Evolutionary conservation across 352 stramenopile species (phyloP).

Genomic region (Pythium monospermum): DNA sequence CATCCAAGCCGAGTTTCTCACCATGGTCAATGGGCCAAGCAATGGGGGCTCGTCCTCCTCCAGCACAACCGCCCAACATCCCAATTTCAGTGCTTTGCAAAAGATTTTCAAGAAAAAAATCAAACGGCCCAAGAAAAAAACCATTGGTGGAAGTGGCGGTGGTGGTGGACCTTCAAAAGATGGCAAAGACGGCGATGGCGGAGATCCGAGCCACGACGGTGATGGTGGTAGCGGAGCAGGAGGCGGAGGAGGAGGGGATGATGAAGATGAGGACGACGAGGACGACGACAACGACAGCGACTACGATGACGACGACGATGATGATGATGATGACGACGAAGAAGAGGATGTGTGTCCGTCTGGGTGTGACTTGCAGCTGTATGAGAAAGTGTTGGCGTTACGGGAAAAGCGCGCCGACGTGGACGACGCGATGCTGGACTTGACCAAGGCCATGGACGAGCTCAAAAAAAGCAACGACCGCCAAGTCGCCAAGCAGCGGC

Average conservation of each 20-base stretch:
- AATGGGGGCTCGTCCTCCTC: constrained; percentile 29
- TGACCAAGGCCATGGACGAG: constrained; percentile 86
- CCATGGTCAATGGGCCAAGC: constrained; percentile 53
- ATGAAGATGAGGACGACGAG: constrained; percentile 71
- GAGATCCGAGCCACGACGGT: constrained; percentile 38
- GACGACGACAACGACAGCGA: constrained; percentile 68
- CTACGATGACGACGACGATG: constrained; percentile 81
- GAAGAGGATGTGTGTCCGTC: constrained; percentile 89
- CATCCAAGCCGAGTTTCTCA: constrained; percentile 66
- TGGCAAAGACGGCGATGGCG: constrained; percentile 20
- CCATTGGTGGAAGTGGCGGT: constrained; percentile 11
- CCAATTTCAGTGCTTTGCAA: constrained; percentile 64
- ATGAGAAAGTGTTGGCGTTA: constrained; percentile 90
- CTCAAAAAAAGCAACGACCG: constrained; percentile 84
- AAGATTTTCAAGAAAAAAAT: constrained; percentile 92
- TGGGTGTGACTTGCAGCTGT: constrained; percentile 87
- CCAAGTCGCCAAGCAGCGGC: constrained; percentile 72
- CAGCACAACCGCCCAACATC: constrained; percentile 48
- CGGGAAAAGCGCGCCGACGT: constrained; percentile 89
- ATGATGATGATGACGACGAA: constrained; percentile 89
- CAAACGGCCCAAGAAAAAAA: constrained; percentile 87
- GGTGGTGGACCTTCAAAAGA: too few species aligned
- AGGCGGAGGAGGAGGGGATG: too few species aligned
- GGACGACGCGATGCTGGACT: constrained; percentile 85
- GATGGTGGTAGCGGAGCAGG: constrained; percentile 36